Evolutionary conservation across 345 rosid species (phyloP), one percentile per base, ranked within the genome.

Genomic region (Gossypium arboreum): DNA sequence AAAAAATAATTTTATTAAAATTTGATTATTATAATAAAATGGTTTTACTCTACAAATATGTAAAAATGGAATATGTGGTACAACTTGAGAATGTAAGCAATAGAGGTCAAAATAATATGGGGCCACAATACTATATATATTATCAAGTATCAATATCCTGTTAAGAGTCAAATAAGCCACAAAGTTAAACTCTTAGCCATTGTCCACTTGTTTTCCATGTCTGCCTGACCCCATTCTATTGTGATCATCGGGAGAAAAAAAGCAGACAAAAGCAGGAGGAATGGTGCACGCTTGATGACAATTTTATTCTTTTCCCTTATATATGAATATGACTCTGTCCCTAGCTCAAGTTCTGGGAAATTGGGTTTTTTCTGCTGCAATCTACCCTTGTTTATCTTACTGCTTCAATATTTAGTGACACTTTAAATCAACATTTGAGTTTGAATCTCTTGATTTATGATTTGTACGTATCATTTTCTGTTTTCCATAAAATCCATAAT

Each of bases 81-180:
- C 6, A 12, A 12, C 12, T 50, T 13, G 54, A 50, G 13, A 50
- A 50, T 3, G 54, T 50, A 13, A 50, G 54, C 13, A 50, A 12
- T 12, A 50, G 3, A 12, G 16, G 54, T 50, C 16, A 2, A 12
- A 12, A 50, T 50, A 64, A 9, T 64, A 41, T 41, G 69, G 41
- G 51, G 25, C 17, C 51, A 9, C 20, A 41, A n/a, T 56, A 56
- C 56, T 51, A 1, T 56, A 20, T 56, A 20, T 56, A 20, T 56
- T 18, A 56, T 56, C 60, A 56, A 18, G 60, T 20, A 56, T 20
- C 15, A 10, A 57, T 45, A 64, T 41, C 50, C 7, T 51, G 20
- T 48, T 44, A 18, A 24, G 54, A 50, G 57, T 47, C 76, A 71
- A 73, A 62, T 68, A 64, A 78, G 71, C 73, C 80, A 73, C 73